Base-by-base conservation (phyloP, 768 basidiomycete species). In the Pseudohyphozyma bogoriensis region DNA sequence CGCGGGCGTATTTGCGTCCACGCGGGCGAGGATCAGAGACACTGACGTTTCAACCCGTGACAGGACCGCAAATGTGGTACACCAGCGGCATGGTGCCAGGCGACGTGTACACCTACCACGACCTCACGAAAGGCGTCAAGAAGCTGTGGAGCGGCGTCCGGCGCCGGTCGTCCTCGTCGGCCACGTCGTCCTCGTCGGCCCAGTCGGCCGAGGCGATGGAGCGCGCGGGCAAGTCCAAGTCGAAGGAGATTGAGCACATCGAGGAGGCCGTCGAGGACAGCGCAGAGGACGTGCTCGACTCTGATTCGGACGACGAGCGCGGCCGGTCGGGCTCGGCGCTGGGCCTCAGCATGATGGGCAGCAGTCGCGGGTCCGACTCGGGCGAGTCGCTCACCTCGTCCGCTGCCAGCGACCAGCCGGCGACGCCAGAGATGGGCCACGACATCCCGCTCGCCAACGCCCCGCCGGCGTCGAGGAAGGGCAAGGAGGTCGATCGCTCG, bases 201-300 rank as follows among this genome's bases (percentile, higher is more conserved):
- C 51, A 51, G 37, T n/a, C n/a, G n/a, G 65, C 65, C 10, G 33
- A 29, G 42, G 33, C 42, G 35, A 66, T 66, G 65, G 65, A 66
- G 58, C 20, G 28, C 4, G 58, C 59, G 29, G 65, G 58, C 2
- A 66, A 66, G 61, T 42, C 51, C n/a, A 57, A 56, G 32, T 33
- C 47, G 13, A 54, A 56, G 8, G 57, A 56, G 51, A 62, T 66
- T 10, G 65, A 66, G 55, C 65, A 66, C 29, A 59, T 66, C 46
- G 65, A 66, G 51, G 58, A 55, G 28, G 64, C 45, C 18, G 45
- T 49, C 11, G 56, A 46, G 20, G 37, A 57, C n/a, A 44, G 39
- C 32, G 59, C 44, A 26, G 47, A 51, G 0, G 50, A 56, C 26
- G 60, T n/a, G 5, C 20, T 29, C 12, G 56, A 32, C 24, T 31